phyloP scores from a whole-genome alignment of 2,329 filamentous ascomycete genomes.

The Alternaria tenuissima region DNA sequence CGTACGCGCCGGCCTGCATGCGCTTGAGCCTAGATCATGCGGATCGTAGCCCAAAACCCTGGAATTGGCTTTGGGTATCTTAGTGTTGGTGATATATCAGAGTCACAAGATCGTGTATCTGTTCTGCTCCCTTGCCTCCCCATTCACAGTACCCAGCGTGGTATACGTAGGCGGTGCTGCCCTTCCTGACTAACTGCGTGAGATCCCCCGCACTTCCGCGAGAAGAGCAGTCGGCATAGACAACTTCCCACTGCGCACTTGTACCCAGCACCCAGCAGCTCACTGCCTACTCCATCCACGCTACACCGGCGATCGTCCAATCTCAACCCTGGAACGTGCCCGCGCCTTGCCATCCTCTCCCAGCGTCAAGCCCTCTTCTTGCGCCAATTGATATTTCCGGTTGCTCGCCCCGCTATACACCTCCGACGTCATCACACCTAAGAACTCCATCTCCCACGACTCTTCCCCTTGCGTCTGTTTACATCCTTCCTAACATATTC shows the following conservation, averaged over 20 bases:
- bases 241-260: background rate
- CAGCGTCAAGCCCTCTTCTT: constrained; percentile 10
- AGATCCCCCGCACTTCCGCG: constrained; percentile 4
- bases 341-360: constrained; percentile 1
- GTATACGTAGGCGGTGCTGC: background rate
- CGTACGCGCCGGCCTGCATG: constrained; percentile 15
- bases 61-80: constrained; percentile 7
- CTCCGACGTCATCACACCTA: constrained; percentile 22
- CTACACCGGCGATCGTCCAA: constrained; percentile 6
- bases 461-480: constrained; percentile 12
- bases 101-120: constrained; percentile 16
- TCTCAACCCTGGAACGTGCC: constrained; percentile 2
- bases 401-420: constrained; percentile 15
- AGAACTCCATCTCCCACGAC: constrained; percentile 3
- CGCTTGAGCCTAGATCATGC: constrained; percentile 14
- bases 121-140: background rate
- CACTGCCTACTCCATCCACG: constrained; percentile 4
- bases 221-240: background rate
- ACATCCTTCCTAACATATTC: constrained; percentile 8
- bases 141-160: constrained; percentile 7
- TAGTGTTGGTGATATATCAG: background rate
- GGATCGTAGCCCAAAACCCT: constrained; percentile 16
- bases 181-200: background rate
- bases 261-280: background rate
- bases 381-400: constrained; percentile 15